Evolutionary conservation across 2,329 filamentous ascomycete species (phyloP).

Genomic region (Mycosphaerella sp.): DNA sequence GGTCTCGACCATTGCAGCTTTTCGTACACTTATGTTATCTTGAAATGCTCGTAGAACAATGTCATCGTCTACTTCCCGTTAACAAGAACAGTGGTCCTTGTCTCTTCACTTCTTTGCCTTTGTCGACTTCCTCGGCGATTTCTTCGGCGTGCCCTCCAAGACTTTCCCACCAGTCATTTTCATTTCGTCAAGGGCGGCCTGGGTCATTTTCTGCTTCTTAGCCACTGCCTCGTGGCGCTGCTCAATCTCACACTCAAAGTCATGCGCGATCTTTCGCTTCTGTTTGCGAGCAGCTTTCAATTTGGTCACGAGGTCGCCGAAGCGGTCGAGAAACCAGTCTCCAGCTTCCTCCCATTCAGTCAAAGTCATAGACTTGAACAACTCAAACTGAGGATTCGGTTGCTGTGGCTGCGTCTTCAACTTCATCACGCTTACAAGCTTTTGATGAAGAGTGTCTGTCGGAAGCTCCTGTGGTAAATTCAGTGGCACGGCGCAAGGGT

Average conservation of each 20-base stretch:
- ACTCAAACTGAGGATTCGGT: conserved; percentile 28
- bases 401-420: conserved; percentile 34
- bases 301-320: conserved; percentile 45
- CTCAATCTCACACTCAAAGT: conserved; percentile 51
- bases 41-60: neutral
- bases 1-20: conserved; percentile 3
- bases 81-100: neutral
- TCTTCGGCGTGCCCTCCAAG: conserved; percentile 42
- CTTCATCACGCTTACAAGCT: conserved; percentile 15
- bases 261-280: conserved; percentile 47
- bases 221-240: conserved; percentile 47
- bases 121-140: conserved; percentile 29
- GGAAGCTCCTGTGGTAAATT: conserved; percentile 6
- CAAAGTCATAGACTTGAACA: conserved; percentile 49
- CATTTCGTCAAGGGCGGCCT: conserved; percentile 40
- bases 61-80: neutral
- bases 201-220: conserved; percentile 41
- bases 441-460: conserved; percentile 20
- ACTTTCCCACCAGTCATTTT: conserved; percentile 49
- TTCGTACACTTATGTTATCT: neutral
- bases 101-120: conserved; percentile 18
- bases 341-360: conserved; percentile 57
- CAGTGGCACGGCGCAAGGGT: conserved; percentile 19
- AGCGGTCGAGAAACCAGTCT: conserved; percentile 53
- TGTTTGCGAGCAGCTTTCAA: conserved; percentile 49